Base-by-base conservation (phyloP, 2,329 filamentous ascomycete genomes). In the Monilinia laxa region DNA sequence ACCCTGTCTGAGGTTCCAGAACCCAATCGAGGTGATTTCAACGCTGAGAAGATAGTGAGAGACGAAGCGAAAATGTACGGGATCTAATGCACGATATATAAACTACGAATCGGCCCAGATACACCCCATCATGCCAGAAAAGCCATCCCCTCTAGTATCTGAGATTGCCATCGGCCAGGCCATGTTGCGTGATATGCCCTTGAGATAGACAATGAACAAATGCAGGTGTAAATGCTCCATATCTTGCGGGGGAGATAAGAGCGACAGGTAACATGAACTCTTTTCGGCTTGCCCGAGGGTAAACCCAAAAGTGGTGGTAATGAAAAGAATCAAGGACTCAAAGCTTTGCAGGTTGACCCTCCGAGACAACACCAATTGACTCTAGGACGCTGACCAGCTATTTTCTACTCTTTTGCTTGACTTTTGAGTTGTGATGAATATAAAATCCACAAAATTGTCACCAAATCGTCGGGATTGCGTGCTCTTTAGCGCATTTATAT, bases 141-240 rank as follows among this genome's bases (percentile, higher is more conserved):
- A 38, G 2, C 57, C 14, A 49, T 35, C 7, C 31, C n/a, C 20
- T 49, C 14, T 60, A 0, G n/a, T 35, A 25, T 51, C 18, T 49
- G 20, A 11, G 23, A 18, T 38, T 49, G 58, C 28, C 45, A 23
- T 35, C 31, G 7, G 2, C 28, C 4, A 51, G n/a, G 16, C 12
- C 55, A 25, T 38, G 45, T 60, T 60, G 58, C 58, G 58, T 60
- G 58, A 60, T 51, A 60, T 25, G 14, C n/a, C 23, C 45, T 25
- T 51, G 58, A 51, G 9, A 51, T 35, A 35, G 45, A 35, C 14
- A 25, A 51, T 51, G 28, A n/a, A 20, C 35, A 12, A 25, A 25
- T 38, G 4, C 16, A 49, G 57, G 57, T 49, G 23, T 49, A 38
- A 20, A 60, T 35, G 45, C 57, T 16, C 57, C 23, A 35, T 18